These are phyloP conservation scores for Flaveria bidentis DNA, from an alignment of 129 eudicot genomes.

Conservation along the genomic window DNA sequence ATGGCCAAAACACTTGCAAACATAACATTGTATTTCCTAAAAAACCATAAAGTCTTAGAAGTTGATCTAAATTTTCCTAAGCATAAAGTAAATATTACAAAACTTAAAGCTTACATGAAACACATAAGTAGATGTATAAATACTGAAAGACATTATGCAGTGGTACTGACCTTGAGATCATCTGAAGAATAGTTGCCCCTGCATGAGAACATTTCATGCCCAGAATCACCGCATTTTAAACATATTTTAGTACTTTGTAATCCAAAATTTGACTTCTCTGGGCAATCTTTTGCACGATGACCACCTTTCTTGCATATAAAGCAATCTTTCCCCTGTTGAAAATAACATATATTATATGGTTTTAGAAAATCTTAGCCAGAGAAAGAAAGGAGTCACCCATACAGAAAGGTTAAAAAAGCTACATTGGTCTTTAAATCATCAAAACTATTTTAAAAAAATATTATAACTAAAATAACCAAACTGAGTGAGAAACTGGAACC, in stretches of 20 bases:
- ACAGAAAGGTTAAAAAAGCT: background rate
- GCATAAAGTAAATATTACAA: background rate
- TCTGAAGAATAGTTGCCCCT: slow-evolving; percentile 57
- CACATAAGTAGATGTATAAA: background rate
- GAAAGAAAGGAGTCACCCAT: background rate
- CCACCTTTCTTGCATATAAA: slow-evolving; percentile 85
- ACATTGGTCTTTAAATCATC: background rate
- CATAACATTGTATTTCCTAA: slow-evolving; percentile 87
- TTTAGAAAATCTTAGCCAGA: background rate
- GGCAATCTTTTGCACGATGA: slow-evolving; percentile 96
- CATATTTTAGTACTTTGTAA: slow-evolving; percentile 51
- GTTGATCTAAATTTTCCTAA: background rate
- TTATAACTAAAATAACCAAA: background rate
- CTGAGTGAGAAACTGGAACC: background rate
- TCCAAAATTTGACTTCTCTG: slow-evolving; percentile 49
- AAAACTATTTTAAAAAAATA: background rate
- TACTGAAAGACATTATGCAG: background rate
- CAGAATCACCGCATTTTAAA: slow-evolving; percentile 86
- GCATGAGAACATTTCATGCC: slow-evolving; percentile 86
- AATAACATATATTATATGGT: background rate
- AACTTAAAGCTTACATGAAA: slow-evolving; percentile 16
- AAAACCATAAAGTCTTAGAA: slow-evolving; percentile 10
- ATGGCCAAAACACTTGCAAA: slow-evolving; percentile 84
- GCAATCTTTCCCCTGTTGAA: slow-evolving; percentile 69
- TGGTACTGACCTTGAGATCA: slow-evolving; percentile 70